Base-by-base conservation (phyloP, 495 filamentous ascomycete species). In the Podospora comata region DNA sequence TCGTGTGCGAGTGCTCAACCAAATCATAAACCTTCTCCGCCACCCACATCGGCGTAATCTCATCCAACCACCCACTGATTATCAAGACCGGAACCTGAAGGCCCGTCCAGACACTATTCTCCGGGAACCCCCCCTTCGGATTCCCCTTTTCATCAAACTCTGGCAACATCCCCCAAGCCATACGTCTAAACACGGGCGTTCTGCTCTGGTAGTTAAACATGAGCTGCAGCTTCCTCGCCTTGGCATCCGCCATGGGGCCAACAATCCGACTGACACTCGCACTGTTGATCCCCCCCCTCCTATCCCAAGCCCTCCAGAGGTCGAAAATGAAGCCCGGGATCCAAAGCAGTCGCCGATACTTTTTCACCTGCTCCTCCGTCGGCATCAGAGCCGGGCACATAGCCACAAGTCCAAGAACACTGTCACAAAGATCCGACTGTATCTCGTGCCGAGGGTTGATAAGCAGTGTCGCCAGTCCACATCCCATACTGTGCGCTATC, bases 401-500 rank as follows among this genome's bases (percentile, higher is more conserved):
- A 11, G 86, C 92, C 27, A 97, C 78, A 4, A 97, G 72, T 1
- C 94, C 94, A 20, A 90, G 77, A 27, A 96, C 86, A 71, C 91
- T 83, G 19, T 88, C 77, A 70, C 85, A 83, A 32, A 92, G 70
- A 4, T 77, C 77, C 9, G 74, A 76, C 63, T 66, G 71, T 48
- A 73, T 70, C 2, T 83, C 75, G 0, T 83, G 85, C 53, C 83
- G 82, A 15, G 85, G 85, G 20, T 89, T 91, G 58, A 92, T 89
- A 53, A 98, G 81, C 18, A 91, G 77, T 53, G 89, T 89, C 15
- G 91, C 89, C 15, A 97, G 79, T 2, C 91, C 92, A 69, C 90
- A 91, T 13, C 94, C 94, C 85, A 97, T 88, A 71, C 92, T 95
- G 76, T 98, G 94, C 6, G 89, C 92, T 28, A 98, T 85, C 20